Evolutionary conservation across 352 stramenopile genomes (phyloP), one percentile per base, ranked within the genome.

Genomic region (Stramenopiles sp.): DNA sequence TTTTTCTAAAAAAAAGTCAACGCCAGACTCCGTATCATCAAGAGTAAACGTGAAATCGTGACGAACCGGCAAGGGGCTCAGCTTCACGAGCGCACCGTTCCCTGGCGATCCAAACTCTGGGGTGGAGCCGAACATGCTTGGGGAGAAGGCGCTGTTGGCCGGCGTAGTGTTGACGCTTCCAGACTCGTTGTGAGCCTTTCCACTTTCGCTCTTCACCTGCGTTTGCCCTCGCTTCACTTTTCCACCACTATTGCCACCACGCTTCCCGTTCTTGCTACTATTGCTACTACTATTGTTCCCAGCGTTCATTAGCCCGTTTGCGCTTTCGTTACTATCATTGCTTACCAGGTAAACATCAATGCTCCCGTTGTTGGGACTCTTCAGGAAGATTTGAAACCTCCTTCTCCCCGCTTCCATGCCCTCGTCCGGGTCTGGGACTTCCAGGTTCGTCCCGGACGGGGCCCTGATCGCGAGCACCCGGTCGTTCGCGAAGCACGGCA

Each of bases 371-470:
- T 63, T 12, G 12, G 43, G 43, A 63, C 43, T 90, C 76, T 92
- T 92, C n/a, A 97, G 80, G 49, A 92, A 96, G 76, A 97, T 94
- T 80, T 97, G 88, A 81, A 92, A 97, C 37, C 88, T 86, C 68
- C 89, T 82, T 37, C 88, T 87, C 18, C 90, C 90, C 25, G 78
- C 79, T 18, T 84, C 81, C 87, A 96, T 95, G n/a, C 88, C 90
- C 81, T 97, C 88, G 74, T 96, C 89, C 1, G 90, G 90, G 77
- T 97, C 87, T 12, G 91, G 92, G 1, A 97, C 90, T 80, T 97
- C 92, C 43, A 97, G 82, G 48, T 87, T 95, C 68, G 92, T 96
- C 48, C 92, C 91, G 1, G 88, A 82, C 30, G 92, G 92, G 43
- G 91, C 90, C 76, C 92, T 94, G 76, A 97, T 94, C 25, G 89